Evolutionary conservation across 2,329 filamentous ascomycete species (phyloP), one percentile per base, ranked within the genome.

Genomic region (Neurospora sp.): DNA sequence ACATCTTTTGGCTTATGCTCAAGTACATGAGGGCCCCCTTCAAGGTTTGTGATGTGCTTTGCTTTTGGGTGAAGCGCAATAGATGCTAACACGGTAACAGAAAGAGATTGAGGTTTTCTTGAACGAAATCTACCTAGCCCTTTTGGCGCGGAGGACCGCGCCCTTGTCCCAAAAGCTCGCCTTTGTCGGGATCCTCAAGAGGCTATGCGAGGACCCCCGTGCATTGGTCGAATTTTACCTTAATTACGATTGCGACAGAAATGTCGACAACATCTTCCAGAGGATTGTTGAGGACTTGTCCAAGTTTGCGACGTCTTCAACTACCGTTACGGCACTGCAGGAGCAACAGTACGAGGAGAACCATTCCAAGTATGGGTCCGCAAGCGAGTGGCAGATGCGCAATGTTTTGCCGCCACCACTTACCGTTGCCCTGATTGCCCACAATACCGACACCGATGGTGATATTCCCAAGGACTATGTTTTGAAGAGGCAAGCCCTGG

Each of bases 81-180:
- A 19, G 46, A 67, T 71, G 66, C 72, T 66, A 67, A n/a, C 5
- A 62, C 40, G n/a, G n/a, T 66, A 74, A 71, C 77, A 93, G 89
- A 97, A 97, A 87, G 96, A 99, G 78, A 92, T 99, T 69, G 96
- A 98, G 79, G 95, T 99, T 0, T 98, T 99, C 78, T 81, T 99
- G 71, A 98, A 98, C 78, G 96, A 99, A 78, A 96, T 99, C 38
- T 99, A 99, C 78, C 84, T 99, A 5, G 91, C 94, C 0, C 93
- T 98, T 58, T 83, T 99, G 43, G 95, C 97, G 67, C 92, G 95
- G 79, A 89, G 91, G 73, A 94, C 90, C 71, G 93, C 95, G 0
- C 95, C 95, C 4, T 82, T 91, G 10, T 93, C 93, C 71, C 96
- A 99, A 78, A 99, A 98, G 80, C 87, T 96, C 69, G 93, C 95